These are phyloP conservation scores for Ascochyta koolunga DNA, from an alignment of 2,329 filamentous ascomycete species.

Conservation along the genomic window DNA sequence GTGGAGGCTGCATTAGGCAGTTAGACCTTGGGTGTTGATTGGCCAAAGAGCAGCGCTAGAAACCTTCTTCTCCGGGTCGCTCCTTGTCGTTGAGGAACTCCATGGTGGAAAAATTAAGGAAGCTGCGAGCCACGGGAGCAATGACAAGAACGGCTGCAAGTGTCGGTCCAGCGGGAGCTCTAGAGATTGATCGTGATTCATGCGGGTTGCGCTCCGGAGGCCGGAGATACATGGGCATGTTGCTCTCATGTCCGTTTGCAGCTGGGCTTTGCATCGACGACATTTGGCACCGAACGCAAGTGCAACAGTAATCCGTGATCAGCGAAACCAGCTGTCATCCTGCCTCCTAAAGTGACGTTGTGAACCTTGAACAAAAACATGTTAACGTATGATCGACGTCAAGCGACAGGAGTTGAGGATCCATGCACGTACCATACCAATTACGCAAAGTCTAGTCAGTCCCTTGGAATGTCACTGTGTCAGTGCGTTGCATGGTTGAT, in stretches of 20 bases:
- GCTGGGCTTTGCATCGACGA: background rate
- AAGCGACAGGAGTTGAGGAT: conserved; percentile 2
- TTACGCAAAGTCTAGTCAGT: conserved; percentile 5
- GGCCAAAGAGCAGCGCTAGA: conserved; percentile 4
- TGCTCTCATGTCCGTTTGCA: conserved; percentile 8
- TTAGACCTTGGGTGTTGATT: background rate
- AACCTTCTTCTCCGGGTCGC: conserved; percentile 6
- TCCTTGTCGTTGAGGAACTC: background rate
- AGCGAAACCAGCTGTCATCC: conserved; percentile 1
- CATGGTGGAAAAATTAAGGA: background rate
- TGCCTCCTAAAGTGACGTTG: conserved; percentile 1
- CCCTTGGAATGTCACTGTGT: background rate
- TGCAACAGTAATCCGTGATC: background rate
- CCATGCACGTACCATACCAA: background rate
- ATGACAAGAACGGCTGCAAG: background rate
- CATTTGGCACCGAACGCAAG: background rate
- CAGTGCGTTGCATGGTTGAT: conserved; percentile 9
- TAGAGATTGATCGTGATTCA: background rate
- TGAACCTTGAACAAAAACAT: background rate
- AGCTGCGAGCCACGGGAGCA: background rate
- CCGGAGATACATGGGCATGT: background rate
- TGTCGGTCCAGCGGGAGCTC: background rate
- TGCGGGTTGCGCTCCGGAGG: background rate
- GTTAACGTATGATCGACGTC: conserved; percentile 10
- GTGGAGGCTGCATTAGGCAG: conserved; percentile 1